These are phyloP conservation scores for Tolypocladium endophyticum DNA, from an alignment of 2,329 filamentous ascomycete species.

Conservation along the genomic window DNA sequence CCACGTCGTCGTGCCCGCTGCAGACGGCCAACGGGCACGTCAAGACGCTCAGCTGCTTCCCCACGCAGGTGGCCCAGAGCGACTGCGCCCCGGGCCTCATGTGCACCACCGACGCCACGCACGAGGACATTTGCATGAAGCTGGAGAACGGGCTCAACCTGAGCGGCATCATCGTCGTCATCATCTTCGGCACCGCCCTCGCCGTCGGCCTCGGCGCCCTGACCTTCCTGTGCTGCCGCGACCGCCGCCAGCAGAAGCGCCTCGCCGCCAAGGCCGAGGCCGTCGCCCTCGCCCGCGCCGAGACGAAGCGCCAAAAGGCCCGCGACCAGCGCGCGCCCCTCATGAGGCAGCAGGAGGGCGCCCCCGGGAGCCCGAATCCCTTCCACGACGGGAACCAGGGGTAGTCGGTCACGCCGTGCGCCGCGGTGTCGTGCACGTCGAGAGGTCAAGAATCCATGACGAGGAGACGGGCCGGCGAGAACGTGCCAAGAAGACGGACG, in stretches of 20 bases:
- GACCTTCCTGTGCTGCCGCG: conserved; percentile 41
- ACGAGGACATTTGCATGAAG: conserved; percentile 30
- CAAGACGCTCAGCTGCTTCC: conserved; percentile 27
- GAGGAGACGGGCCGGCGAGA: no score
- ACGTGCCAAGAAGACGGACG: neutral
- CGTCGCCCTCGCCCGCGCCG: conserved; percentile 37
- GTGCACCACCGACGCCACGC: conserved; percentile 29
- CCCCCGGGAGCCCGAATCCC: conserved; percentile 16
- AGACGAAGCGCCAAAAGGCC: conserved; percentile 31
- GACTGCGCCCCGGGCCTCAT: conserved; percentile 32
- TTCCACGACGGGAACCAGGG: conserved; percentile 22
- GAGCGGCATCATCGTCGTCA: conserved; percentile 35
- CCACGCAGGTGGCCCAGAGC: conserved; percentile 20
- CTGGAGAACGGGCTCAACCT: conserved; percentile 27
- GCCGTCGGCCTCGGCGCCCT: conserved; percentile 27
- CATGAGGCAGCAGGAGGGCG: conserved; percentile 19
- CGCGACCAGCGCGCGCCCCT: conserved; percentile 23
- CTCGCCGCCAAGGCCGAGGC: conserved; percentile 36
- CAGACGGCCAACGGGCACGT: conserved; percentile 24
- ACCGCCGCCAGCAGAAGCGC: conserved; percentile 33
- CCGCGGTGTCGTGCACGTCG: no score
- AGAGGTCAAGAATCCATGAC: no score
- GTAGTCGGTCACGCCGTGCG: neutral
- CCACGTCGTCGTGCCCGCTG: conserved; percentile 27
- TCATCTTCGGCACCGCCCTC: conserved; percentile 33